Conservation (phyloP, 805 yeast genomes). For the Myxozyma melibiosi region DNA sequence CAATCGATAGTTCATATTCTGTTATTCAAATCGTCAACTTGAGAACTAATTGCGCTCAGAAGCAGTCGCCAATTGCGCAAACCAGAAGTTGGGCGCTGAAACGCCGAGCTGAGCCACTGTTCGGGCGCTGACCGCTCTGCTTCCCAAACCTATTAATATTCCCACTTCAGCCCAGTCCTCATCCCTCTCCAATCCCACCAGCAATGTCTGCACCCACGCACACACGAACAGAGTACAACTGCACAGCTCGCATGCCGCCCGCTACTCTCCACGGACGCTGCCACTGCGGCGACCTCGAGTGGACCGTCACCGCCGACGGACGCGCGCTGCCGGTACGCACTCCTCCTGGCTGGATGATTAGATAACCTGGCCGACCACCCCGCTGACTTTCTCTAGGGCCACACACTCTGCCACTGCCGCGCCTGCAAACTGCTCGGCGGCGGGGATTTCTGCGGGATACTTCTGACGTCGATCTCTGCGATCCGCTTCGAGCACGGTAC, state of each 20-base stretch:
- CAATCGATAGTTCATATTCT: no score
- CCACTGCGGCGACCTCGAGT: constrained; percentile 32
- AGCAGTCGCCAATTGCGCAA: no score
- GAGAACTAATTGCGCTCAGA: no score
- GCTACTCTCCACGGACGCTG: constrained; percentile 31
- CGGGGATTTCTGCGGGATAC: constrained; percentile 31
- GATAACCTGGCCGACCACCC: background rate
- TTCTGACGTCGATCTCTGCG: constrained; percentile 28
- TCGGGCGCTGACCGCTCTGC: no score
- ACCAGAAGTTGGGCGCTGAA: no score
- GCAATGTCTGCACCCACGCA: no score
- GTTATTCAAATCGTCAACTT: no score
- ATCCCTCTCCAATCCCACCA: no score
- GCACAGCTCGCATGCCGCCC: background rate
- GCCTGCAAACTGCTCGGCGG: constrained; percentile 32
- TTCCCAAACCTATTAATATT: no score
- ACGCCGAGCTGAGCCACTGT: no score
- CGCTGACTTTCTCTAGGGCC: constrained; percentile 16
- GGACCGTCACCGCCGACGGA: constrained; percentile 30
- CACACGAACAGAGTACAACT: no score
- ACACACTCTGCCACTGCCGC: constrained; percentile 32
- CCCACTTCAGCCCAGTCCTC: no score
- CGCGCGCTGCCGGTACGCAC: constrained; percentile 26
- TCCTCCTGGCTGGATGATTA: background rate
- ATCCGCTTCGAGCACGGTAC: constrained; percentile 28